Percentiles rank a stretch among this genome's conserved stretches.
Conservation (phyloP, 2,329 filamentous ascomycete genomes). For the Trichophyton verrucosum region DNA sequence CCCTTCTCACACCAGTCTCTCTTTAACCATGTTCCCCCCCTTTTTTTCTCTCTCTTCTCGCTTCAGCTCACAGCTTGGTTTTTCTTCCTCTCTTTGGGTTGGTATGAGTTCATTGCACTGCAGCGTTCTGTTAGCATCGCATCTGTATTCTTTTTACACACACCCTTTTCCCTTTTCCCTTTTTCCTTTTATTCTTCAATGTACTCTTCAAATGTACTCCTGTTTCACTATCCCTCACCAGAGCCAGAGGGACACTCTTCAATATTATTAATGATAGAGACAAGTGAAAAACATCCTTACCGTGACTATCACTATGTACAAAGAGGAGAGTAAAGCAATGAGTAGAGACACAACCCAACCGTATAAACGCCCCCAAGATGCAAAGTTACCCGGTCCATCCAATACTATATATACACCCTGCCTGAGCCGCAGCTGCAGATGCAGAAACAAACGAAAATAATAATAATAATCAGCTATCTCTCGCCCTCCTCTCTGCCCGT, state of each 20-base stretch:
- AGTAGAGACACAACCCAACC: neutral
- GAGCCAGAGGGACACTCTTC: neutral
- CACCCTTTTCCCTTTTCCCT: neutral
- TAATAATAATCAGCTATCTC: neutral
- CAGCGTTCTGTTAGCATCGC: neutral
- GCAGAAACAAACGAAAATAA: no score
- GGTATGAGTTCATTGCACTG: neutral
- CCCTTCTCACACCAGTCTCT: neutral
- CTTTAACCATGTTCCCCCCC: neutral
- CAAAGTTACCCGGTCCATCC: neutral
- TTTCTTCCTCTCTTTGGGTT: neutral
- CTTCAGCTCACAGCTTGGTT: neutral
- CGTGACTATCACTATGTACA: neutral
- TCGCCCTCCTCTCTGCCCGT: constrained; percentile 27
- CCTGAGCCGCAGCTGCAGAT: neutral
- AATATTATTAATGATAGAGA: constrained; percentile 1
- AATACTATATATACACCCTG: neutral
- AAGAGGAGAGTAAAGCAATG: neutral
- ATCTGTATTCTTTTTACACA: neutral
- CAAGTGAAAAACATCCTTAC: neutral
- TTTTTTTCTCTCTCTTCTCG: neutral
- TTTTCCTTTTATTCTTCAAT: no score
- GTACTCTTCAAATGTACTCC: neutral
- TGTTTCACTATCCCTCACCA: neutral
- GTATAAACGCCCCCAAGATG: neutral